These are phyloP conservation scores for Monilinia aucupariae DNA, from an alignment of 2,329 filamentous ascomycete genomes.

Conservation along the genomic window DNA sequence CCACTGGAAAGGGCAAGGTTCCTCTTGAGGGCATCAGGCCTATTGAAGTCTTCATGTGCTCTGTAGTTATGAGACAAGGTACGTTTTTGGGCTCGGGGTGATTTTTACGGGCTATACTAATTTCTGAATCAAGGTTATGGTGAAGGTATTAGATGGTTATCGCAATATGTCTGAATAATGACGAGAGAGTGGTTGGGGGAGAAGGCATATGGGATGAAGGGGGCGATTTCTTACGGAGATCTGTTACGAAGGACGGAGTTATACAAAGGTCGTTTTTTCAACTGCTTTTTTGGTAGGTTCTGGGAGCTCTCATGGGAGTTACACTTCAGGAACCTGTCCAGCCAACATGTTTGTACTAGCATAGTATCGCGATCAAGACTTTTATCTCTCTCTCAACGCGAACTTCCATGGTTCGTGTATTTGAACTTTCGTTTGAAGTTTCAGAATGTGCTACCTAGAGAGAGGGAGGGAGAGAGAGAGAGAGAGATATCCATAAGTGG, in stretches of 20 bases:
- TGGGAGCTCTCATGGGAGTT: constrained; percentile 23
- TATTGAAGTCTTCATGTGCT: constrained; percentile 99
- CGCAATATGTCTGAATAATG: constrained; percentile 72
- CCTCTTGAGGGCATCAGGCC: constrained; percentile 86
- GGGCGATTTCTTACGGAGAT: constrained; percentile 24
- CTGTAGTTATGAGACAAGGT: constrained; percentile 96
- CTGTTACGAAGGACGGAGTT: constrained; percentile 34
- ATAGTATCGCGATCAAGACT: constrained; percentile 34
- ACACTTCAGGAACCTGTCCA: constrained; percentile 24
- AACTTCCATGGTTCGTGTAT: neutral
- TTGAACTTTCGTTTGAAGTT: neutral
- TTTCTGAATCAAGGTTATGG: constrained; percentile 58
- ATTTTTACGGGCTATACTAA: constrained; percentile 20
- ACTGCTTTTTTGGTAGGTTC: constrained; percentile 25
- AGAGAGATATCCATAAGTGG: neutral
- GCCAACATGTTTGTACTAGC: constrained; percentile 31
- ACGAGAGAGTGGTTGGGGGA: neutral
- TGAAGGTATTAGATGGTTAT: constrained; percentile 86
- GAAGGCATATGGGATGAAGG: constrained; percentile 12
- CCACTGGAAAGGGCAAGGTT: constrained; percentile 92
- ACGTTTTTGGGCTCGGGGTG: constrained; percentile 29
- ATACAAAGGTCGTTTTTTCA: constrained; percentile 33
- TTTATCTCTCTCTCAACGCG: constrained; percentile 17
- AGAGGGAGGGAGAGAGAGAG: too few species aligned
- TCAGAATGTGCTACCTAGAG: neutral